phyloP scores from a whole-genome alignment of 768 basidiomycete species.

The Kwoniella sp. region DNA sequence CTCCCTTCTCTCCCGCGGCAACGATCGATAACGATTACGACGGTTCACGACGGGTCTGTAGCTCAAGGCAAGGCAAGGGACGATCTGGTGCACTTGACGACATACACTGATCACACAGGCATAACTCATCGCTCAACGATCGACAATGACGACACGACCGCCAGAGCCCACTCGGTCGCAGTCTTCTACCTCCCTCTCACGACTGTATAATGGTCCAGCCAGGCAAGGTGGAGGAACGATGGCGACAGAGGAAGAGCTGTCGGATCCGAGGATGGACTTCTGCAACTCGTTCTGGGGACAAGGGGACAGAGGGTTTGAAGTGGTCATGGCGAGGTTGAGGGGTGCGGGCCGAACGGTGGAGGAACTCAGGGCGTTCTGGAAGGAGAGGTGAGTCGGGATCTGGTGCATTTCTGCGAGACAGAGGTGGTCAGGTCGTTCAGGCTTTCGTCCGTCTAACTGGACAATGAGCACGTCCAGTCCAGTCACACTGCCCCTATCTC shows the following conservation, averaged over 20 bases:
- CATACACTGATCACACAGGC: too few species aligned
- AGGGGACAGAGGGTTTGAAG: slow-evolving; percentile 81
- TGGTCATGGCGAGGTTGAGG: slow-evolving; percentile 78
- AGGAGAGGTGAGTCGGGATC: slow-evolving; percentile 68
- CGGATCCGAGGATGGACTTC: slow-evolving; percentile 66
- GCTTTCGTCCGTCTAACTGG: too few species aligned
- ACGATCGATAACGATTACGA: neutral
- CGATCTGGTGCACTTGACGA: too few species aligned
- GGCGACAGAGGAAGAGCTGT: slow-evolving; percentile 65
- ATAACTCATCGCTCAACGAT: too few species aligned
- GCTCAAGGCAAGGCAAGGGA: too few species aligned
- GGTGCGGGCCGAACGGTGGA: slow-evolving; percentile 82
- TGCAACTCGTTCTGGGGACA: slow-evolving; percentile 96
- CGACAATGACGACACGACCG: too few species aligned
- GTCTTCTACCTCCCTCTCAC: slow-evolving; percentile 44
- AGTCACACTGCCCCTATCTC: too few species aligned
- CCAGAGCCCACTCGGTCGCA: slow-evolving; percentile 39
- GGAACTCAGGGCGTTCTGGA: slow-evolving; percentile 82
- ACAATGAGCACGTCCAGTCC: too few species aligned
- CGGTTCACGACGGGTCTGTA: too few species aligned
- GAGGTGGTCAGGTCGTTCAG: too few species aligned
- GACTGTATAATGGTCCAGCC: slow-evolving; percentile 37
- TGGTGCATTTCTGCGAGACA: too few species aligned
- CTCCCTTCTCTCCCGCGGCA: neutral
- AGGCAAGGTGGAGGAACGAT: slow-evolving; percentile 64